Percentiles rank a stretch among this genome's conserved stretches.
Conservation (phyloP, 2,329 filamentous ascomycete genomes). For the Elsinoe australis region DNA sequence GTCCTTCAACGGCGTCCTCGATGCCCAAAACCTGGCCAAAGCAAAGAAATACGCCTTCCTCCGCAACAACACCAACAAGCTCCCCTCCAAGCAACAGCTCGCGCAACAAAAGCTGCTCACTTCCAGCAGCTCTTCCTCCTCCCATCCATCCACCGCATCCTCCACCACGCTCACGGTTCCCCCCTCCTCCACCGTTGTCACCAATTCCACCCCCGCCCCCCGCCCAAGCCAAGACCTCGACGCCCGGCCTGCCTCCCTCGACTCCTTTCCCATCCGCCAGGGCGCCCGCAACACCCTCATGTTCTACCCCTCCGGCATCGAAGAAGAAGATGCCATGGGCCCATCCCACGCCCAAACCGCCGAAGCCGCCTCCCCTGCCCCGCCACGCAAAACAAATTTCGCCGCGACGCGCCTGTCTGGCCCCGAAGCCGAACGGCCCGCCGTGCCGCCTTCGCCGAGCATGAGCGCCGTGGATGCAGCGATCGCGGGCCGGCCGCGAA, state of each 20-base stretch:
- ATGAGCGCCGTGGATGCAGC: slow-evolving; percentile 78
- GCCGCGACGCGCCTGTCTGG: slow-evolving; percentile 70
- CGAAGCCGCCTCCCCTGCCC: slow-evolving; percentile 63
- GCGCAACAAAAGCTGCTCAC: slow-evolving; percentile 53
- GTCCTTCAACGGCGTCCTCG: slow-evolving; percentile 85
- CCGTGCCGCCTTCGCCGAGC: slow-evolving; percentile 66
- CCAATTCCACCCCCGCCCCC: neutral
- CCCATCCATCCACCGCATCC: neutral
- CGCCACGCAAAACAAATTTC: slow-evolving; percentile 70
- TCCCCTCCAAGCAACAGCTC: slow-evolving; percentile 56
- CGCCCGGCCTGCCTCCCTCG: slow-evolving; percentile 65
- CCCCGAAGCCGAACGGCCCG: slow-evolving; percentile 22
- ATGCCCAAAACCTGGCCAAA: slow-evolving; percentile 79
- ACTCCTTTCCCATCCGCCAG: slow-evolving; percentile 57
- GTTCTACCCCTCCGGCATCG: slow-evolving; percentile 64
- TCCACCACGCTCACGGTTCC: neutral
- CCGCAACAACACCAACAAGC: slow-evolving; percentile 71
- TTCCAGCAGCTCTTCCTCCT: slow-evolving; percentile 41
- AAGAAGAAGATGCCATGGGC: too few relatives aligned
- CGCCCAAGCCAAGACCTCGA: slow-evolving; percentile 54
- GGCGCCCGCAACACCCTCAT: slow-evolving; percentile 75
- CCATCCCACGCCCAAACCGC: too few relatives aligned
- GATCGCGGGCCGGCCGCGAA: slow-evolving; percentile 63
- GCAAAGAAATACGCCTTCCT: slow-evolving; percentile 84
- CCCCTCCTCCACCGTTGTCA: slow-evolving; percentile 1